These are phyloP conservation scores for Fraxinus pennsylvanica DNA, from an alignment of 257 asterid species.

Conservation along the genomic window DNA sequence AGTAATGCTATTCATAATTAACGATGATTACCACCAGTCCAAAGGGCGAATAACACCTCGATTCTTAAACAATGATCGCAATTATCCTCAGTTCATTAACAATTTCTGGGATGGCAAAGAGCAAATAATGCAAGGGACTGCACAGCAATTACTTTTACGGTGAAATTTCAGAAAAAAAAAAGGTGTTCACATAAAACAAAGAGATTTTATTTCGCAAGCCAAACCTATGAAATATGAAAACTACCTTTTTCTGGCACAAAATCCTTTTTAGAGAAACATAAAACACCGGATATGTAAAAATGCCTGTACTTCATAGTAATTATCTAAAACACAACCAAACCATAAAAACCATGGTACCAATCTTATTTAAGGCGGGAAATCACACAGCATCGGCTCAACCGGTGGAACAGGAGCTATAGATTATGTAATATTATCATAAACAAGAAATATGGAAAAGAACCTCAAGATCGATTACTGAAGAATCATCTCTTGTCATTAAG, in stretches of 20 bases:
- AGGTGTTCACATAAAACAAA: not conserved
- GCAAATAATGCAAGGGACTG: not conserved
- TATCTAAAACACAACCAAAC: too few species aligned
- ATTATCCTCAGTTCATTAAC: not conserved
- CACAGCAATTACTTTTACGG: too few species aligned
- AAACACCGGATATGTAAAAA: too few species aligned
- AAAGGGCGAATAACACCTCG: too few species aligned
- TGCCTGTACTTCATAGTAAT: too few species aligned
- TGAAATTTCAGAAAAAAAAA: not conserved
- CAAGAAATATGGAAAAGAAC: not conserved
- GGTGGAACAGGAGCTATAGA: not conserved
- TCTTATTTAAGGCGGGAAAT: not conserved
- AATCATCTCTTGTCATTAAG: not conserved
- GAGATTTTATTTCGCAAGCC: not conserved
- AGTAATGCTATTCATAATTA: too few species aligned
- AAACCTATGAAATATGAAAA: not conserved
- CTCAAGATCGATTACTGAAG: not conserved
- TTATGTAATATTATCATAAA: too few species aligned
- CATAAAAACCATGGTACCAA: not conserved
- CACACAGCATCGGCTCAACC: not conserved
- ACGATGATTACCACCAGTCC: too few species aligned
- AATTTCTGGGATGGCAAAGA: not conserved
- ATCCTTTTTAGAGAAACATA: too few species aligned
- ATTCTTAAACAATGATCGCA: too few species aligned
- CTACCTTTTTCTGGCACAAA: too few species aligned